A percentile compares a stretch with the other conserved stretches of the same genome.
phyloP scores from a whole-genome alignment of 352 stramenopile genomes.

The Pythium phragmiticola region DNA sequence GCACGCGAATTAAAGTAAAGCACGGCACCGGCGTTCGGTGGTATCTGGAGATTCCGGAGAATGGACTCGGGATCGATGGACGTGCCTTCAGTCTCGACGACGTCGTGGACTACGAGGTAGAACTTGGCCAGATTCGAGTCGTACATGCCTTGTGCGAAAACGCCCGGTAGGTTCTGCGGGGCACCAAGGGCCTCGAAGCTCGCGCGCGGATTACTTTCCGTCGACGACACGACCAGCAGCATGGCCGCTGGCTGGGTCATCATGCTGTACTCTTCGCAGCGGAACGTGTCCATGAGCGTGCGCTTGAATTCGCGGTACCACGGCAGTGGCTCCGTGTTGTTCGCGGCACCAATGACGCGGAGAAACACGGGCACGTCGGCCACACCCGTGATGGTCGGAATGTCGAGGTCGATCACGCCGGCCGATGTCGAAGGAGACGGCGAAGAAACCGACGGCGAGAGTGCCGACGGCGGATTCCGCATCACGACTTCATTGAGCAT shows the following conservation, averaged over 20 bases:
- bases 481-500: slow-evolving; percentile 67
- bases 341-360: slow-evolving; percentile 44
- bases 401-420: slow-evolving; percentile 51
- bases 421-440: slow-evolving; percentile 12
- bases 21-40: slow-evolving; percentile 45
- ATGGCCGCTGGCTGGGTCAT: slow-evolving; percentile 72
- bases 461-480: slow-evolving; percentile 39
- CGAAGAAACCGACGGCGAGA: neutral
- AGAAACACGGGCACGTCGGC: slow-evolving; percentile 73
- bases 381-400: slow-evolving; percentile 51
- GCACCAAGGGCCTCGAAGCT: slow-evolving; percentile 67
- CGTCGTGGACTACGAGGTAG: slow-evolving; percentile 89
- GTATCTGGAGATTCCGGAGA: slow-evolving; percentile 65
- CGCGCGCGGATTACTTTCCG: slow-evolving; percentile 73
- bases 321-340: slow-evolving; percentile 54
- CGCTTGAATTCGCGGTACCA: slow-evolving; percentile 83
- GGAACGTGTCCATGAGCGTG: slow-evolving; percentile 79
- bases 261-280: slow-evolving; percentile 79
- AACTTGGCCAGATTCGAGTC: slow-evolving; percentile 81
- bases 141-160: slow-evolving; percentile 78
- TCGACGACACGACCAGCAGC: slow-evolving; percentile 79
- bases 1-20: slow-evolving; percentile 69
- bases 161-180: slow-evolving; percentile 43
- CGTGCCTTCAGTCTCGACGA: slow-evolving; percentile 70
- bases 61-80: slow-evolving; percentile 79